Conservation (phyloP, 345 rosid genomes). For the Rhizophora mangle region DNA sequence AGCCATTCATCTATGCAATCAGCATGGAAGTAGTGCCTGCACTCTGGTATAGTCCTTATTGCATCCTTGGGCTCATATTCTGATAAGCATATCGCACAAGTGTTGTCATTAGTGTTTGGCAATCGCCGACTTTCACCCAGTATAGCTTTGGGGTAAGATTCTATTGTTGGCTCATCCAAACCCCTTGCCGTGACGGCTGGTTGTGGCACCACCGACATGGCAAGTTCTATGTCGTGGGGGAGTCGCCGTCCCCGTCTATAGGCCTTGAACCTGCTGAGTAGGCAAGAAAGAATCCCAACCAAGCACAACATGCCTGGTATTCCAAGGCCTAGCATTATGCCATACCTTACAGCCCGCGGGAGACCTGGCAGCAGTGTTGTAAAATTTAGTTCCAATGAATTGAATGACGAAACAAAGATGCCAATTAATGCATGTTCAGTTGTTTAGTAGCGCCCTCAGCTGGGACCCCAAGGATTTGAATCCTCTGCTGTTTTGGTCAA, state of each 20-base stretch:
- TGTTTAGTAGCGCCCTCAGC: too few species aligned
- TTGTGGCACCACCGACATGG: conserved; percentile 5
- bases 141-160: conserved; percentile 52
- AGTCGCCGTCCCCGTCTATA: background rate
- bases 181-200: conserved; percentile 15
- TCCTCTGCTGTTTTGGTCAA: too few species aligned
- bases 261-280: conserved; percentile 21
- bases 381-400: too few species aligned
- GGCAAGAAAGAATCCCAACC: conserved; percentile 27
- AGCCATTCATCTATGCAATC: conserved; percentile 66
- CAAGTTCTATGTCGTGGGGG: background rate
- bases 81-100: conserved; percentile 51
- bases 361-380: conserved; percentile 20
- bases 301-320: conserved; percentile 47
- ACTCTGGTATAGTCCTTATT: conserved; percentile 50
- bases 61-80: conserved; percentile 56
- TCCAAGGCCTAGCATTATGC: conserved; percentile 46
- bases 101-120: conserved; percentile 43
- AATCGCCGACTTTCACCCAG: conserved; percentile 51
- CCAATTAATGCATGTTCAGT: too few species aligned
- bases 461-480: too few species aligned
- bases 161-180: conserved; percentile 43
- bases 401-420: too few species aligned
- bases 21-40: conserved; percentile 63
- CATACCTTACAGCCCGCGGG: conserved; percentile 45